Base-by-base conservation (phyloP, 129 eudicot species). In the Dittrichia graveolens region DNA sequence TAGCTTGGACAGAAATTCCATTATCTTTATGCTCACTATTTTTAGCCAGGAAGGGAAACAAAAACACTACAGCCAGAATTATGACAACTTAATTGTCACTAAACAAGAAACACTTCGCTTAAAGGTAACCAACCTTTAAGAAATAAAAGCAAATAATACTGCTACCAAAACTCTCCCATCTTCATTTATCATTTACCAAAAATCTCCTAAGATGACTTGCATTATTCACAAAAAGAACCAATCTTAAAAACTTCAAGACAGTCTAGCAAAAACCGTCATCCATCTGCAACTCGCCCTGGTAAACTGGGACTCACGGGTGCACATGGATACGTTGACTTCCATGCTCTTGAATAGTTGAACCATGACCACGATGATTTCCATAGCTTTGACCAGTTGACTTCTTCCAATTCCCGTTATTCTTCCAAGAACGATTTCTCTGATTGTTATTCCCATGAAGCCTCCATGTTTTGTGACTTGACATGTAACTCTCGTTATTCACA, bases 401-500 rank as follows among this genome's bases (percentile, higher is more conserved):
- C 40, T 70, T 77, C 61, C 78, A 65, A 35, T 52, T 67, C 57
- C 75, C 77, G 3, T 72, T 76, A 57, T 69, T 76, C 76, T 68
- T 59, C 71, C 71, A 74, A 8, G 52, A 38, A 53, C 68, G 55
- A 18, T 14, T 60, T 61, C 68, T 54, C 43, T 52, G 70, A 35
- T 19, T 61, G 42, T 77, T 78, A 38, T 64, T 44, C 40, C 73
- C 83, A 41, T 70, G 78, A 56, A 69, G 41, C 65, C 78, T 80
- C 34, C 75, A 54, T 9, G 52, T 63, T 48, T 31, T 63, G 45
- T 78, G 59, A 41, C 71, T 81, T 44, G 69, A 59, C 55, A 47
- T 37, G 7, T 24, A 62, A 34, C 65, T 50, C 65, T 63, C 37
- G 10, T 58, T 52, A 72, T 82, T 72, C 82, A 71, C 50, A 76